phyloP scores from a whole-genome alignment of 2,329 filamentous ascomycete species.

The Samsoniella hepiali region DNA sequence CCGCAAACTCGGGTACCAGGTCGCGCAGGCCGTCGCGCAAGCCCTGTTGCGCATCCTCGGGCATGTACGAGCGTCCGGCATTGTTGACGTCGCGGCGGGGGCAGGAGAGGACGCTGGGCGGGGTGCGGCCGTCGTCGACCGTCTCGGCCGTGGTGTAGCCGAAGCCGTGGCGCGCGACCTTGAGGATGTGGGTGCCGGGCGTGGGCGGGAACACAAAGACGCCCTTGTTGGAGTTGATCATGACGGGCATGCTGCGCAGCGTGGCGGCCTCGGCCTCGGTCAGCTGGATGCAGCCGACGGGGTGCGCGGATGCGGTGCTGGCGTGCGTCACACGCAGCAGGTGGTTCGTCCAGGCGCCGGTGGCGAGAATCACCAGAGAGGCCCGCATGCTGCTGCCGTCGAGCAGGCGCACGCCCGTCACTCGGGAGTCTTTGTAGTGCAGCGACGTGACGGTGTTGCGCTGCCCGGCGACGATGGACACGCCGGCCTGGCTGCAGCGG shows the following conservation, averaged over 20 bases:
- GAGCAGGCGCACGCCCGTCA: conserved; percentile 26
- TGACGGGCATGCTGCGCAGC: conserved; percentile 55
- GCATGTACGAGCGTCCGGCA: conserved; percentile 41
- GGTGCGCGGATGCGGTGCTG: conserved; percentile 62
- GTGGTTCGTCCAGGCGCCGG: conserved; percentile 62
- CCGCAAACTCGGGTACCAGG: conserved; percentile 52
- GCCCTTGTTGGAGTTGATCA: conserved; percentile 52
- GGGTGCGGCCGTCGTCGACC: conserved; percentile 21
- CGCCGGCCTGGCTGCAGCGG: conserved; percentile 29
- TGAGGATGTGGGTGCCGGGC: conserved; percentile 47
- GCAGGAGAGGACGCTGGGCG: conserved; percentile 28
- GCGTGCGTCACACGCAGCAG: conserved; percentile 58
- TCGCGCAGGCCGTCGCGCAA: conserved; percentile 50
- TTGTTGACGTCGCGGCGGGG: conserved; percentile 36
- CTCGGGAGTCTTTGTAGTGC: conserved; percentile 13
- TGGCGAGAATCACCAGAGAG: conserved; percentile 60
- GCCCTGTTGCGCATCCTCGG: conserved; percentile 49
- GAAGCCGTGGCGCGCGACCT: conserved; percentile 58
- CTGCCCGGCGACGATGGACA: conserved; percentile 32
- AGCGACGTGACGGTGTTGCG: conserved; percentile 30
- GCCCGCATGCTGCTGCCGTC: conserved; percentile 46
- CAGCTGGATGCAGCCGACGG: conserved; percentile 62
- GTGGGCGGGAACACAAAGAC: conserved; percentile 55
- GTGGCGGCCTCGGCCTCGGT: conserved; percentile 53
- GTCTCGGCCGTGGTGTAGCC: conserved; percentile 44